Evolutionary conservation across 495 filamentous ascomycete genomes (phyloP), one percentile per base, ranked within the genome.

Genomic region (Achaetomiella virescens): DNA sequence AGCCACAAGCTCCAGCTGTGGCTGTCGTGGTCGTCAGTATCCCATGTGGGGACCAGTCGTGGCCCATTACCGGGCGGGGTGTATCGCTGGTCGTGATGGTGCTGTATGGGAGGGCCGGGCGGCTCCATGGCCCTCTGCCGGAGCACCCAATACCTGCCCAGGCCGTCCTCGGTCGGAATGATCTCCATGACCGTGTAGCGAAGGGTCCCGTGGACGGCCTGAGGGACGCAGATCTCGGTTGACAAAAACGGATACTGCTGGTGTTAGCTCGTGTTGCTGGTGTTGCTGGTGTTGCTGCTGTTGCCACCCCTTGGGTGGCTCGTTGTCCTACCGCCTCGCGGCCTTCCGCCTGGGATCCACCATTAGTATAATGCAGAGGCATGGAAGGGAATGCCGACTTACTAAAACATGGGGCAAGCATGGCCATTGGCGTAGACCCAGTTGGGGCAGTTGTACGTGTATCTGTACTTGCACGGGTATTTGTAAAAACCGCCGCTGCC

Each of bases 381-480:
- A 15, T 18, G 17, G 29, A 55, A 21, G 10, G 48, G 10, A 33
- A 12, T 17, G 50, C 42, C 5, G 14, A 72, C 78, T 70, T 71
- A 84, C 81, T 42, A 80, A 68, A 61, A 84, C 57, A 70, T 69
- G 36, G 78, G 72, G 60, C 81, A 84, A 6, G 80, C 70, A 10
- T 80, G 72, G 57, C 77, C 72, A 60, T 84, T 84, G 38, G 81
- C 75, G 62, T 75, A 84, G 25, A 83, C 81, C 81, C 81, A 84
- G 57, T 83, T 78, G 2, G 69, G 72, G 61, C 81, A 84, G 63
- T 83, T 75, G 61, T 81, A 70, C 11, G 75, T 77, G 52, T 74
- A 74, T 55, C 78, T 84, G 68, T 83, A 72, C 64, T 82, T 84
- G 78, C 81, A 84, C 22, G 78, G 73, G 63, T 78, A 84, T 70